These are phyloP conservation scores for Pyrenula aspistea DNA, from an alignment of 495 filamentous ascomycete genomes.

Conservation along the genomic window DNA sequence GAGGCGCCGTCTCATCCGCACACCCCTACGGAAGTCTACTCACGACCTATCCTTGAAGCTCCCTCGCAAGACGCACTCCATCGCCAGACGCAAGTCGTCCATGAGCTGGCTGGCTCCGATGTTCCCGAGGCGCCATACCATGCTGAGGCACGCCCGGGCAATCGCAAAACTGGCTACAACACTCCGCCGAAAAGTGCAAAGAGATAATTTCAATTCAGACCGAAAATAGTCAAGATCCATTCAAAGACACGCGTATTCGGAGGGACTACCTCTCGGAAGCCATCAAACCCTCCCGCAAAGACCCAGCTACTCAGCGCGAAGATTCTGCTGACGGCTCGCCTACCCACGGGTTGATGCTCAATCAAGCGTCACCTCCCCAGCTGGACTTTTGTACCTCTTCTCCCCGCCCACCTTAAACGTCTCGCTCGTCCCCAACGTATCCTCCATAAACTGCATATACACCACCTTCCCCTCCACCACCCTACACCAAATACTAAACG, in stretches of 20 bases:
- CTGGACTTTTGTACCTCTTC: neutral
- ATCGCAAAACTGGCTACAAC: neutral
- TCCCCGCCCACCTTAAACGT: slow-evolving; percentile 3
- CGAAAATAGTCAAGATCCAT: too few relatives aligned
- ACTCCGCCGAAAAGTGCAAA: neutral
- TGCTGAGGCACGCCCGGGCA: neutral
- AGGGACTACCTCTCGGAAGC: too few relatives aligned
- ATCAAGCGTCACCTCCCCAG: slow-evolving; percentile 5
- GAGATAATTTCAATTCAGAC: too few relatives aligned
- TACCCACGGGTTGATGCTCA: too few relatives aligned
- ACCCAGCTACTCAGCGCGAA: too few relatives aligned
- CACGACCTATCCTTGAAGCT: neutral
- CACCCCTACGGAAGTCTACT: neutral
- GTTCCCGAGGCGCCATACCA: neutral
- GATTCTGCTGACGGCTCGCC: too few relatives aligned
- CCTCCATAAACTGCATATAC: slow-evolving; percentile 15
- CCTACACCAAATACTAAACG: slow-evolving; percentile 8
- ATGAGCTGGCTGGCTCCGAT: neutral
- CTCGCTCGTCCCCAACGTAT: slow-evolving; percentile 7
- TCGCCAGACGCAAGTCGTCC: neutral
- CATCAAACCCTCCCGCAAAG: too few relatives aligned
- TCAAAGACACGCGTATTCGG: too few relatives aligned
- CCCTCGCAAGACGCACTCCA: neutral
- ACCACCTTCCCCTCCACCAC: slow-evolving; percentile 8
- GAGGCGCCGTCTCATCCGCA: neutral